A percentile compares a stretch with the other conserved stretches of the same genome.
phyloP scores from a whole-genome alignment of 139 green algal species.

The Pycnococcus provasolii region DNA sequence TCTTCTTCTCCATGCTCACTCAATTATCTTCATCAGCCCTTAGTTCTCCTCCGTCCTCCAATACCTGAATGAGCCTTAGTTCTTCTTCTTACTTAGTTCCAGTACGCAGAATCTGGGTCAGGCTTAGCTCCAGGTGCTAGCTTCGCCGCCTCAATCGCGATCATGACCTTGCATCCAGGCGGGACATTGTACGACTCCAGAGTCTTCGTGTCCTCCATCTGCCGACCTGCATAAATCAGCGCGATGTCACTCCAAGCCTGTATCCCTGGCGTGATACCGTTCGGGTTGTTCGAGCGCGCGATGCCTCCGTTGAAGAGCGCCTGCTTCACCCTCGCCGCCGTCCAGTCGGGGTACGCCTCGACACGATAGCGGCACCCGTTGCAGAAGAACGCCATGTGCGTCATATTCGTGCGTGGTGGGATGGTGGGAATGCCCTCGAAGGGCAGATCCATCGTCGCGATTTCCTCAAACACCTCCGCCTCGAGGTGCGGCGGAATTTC shows the following conservation, averaged over 20 bases:
- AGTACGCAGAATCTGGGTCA: too few species aligned
- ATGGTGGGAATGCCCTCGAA: conserved; percentile 89
- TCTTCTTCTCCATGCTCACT: too few species aligned
- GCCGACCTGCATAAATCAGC: conserved; percentile 66
- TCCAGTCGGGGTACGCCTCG: conserved; percentile 34
- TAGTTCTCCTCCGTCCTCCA: too few species aligned
- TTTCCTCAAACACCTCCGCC: conserved; percentile 86
- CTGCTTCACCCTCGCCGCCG: conserved; percentile 53
- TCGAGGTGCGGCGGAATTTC: conserved; percentile 81
- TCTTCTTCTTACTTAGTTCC: too few species aligned
- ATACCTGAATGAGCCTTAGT: too few species aligned
- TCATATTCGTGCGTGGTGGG: conserved; percentile 70
- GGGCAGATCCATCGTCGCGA: conserved; percentile 74
- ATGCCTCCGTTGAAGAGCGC: conserved; percentile 74
- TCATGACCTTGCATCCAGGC: conserved; percentile 70
- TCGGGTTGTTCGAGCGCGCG: conserved; percentile 64
- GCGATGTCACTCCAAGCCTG: conserved; percentile 62
- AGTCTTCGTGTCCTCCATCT: conserved; percentile 51
- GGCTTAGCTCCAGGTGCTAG: too few species aligned
- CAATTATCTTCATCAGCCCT: too few species aligned
- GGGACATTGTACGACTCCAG: conserved; percentile 72
- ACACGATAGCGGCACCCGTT: conserved; percentile 76
- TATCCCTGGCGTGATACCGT: conserved; percentile 62
- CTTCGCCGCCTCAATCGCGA: conserved; percentile 75
- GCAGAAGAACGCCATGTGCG: conserved; percentile 82